These are phyloP conservation scores for Vitis amurensis DNA, from an alignment of 164 flowering plant species.

Conservation along the genomic window DNA sequence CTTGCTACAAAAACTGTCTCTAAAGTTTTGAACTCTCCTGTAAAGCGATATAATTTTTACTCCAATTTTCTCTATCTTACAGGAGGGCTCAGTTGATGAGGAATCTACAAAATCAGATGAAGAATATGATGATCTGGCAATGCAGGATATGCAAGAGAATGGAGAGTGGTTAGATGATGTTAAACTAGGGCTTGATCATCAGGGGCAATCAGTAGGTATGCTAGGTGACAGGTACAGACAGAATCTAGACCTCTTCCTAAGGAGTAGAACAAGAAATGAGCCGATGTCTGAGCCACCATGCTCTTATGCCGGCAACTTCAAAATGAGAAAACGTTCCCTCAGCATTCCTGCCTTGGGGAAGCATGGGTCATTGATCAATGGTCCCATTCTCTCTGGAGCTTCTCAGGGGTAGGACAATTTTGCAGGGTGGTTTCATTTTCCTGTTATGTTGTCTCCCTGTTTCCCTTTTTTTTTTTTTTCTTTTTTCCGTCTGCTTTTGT, in stretches of 20 bases:
- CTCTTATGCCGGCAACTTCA: constrained; percentile 32
- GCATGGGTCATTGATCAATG: constrained; percentile 38
- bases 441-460: too few relatives aligned
- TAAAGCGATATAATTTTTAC: too few relatives aligned
- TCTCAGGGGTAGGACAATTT: constrained; percentile 37
- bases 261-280: constrained; percentile 30
- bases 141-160: constrained; percentile 67
- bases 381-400: constrained; percentile 54
- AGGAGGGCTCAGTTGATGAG: constrained; percentile 98
- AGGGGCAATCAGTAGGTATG: constrained; percentile 1
- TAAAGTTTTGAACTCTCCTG: too few relatives aligned
- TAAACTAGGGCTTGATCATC: constrained; percentile 15
- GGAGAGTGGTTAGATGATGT: constrained; percentile 72
- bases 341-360: constrained; percentile 70
- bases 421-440: background rate
- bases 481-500: background rate
- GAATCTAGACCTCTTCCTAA: constrained; percentile 51
- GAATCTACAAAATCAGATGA: constrained; percentile 90
- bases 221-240: constrained; percentile 33
- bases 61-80: constrained; percentile 1
- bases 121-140: constrained; percentile 95
- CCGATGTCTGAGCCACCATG: constrained; percentile 23
- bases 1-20: too few relatives aligned
- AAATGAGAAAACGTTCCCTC: constrained; percentile 57
- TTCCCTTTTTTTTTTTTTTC: background rate